phyloP scores from a whole-genome alignment of 2,329 filamentous ascomycete genomes.

The Talaromyces sp. region DNA sequence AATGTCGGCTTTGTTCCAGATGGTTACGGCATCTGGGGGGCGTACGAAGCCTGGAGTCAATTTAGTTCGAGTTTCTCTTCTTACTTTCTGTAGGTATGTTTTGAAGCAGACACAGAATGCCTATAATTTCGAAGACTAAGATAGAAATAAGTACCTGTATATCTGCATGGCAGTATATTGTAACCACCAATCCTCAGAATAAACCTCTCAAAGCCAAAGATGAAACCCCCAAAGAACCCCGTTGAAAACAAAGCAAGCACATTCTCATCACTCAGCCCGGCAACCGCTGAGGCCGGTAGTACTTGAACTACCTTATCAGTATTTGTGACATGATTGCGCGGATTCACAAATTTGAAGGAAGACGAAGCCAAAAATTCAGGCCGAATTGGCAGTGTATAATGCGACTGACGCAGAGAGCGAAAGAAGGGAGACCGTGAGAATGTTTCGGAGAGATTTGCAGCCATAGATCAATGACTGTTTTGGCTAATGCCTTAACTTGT shows the following conservation, averaged over 20 bases:
- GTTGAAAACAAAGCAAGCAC: constrained; percentile 22
- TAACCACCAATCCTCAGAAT: constrained; percentile 13
- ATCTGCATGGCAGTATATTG: constrained; percentile 9
- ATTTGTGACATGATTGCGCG: constrained; percentile 21
- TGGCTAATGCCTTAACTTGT: background rate
- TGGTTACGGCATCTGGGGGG: background rate
- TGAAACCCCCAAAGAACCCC: constrained; percentile 24
- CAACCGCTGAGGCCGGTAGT: constrained; percentile 18
- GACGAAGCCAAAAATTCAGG: constrained; percentile 20
- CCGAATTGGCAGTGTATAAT: constrained; percentile 8
- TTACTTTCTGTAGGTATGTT: background rate
- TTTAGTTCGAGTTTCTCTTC: background rate
- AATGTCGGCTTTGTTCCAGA: constrained; percentile 18
- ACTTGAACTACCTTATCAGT: constrained; percentile 22
- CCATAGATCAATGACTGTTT: background rate
- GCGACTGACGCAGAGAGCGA: constrained; percentile 21
- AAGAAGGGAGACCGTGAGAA: constrained; percentile 18
- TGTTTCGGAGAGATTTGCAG: background rate
- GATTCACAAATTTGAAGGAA: constrained; percentile 22
- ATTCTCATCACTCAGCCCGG: constrained; percentile 21
- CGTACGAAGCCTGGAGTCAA: background rate
- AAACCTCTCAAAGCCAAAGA: constrained; percentile 22
- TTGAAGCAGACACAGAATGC: background rate
- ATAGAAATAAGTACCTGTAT: constrained; percentile 1
- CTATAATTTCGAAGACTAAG: no score